phyloP scores from a whole-genome alignment of 139 green algal species.

The Edaphochlamys debaryana region DNA sequence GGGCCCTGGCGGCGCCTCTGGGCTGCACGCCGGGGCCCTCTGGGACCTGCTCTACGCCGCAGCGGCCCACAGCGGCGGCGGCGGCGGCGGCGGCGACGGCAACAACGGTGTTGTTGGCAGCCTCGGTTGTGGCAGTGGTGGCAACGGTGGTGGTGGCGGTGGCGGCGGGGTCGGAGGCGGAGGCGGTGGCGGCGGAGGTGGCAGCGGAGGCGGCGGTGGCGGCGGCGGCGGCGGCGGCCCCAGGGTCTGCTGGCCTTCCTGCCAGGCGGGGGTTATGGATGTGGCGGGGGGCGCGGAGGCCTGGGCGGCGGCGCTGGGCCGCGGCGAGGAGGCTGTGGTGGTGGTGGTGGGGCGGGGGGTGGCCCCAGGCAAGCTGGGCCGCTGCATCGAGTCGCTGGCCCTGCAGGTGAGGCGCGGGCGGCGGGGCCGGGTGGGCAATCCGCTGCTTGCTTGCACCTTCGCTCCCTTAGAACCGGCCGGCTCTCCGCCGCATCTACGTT shows the following conservation, averaged over 20 bases:
- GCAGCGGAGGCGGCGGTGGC: not conserved
- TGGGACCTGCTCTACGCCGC: not conserved
- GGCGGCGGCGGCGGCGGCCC: too few species aligned
- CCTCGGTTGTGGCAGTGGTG: too few species aligned
- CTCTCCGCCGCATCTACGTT: too few species aligned
- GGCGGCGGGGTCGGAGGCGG: too few species aligned
- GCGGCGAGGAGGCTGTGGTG: constrained; percentile 34
- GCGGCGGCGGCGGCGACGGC: too few species aligned
- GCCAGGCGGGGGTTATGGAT: not conserved
- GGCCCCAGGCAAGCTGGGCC: not conserved
- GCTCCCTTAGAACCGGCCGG: too few species aligned
- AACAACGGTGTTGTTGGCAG: too few species aligned
- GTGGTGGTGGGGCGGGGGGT: constrained; percentile 37
- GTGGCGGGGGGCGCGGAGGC: not conserved
- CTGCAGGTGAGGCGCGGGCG: not conserved
- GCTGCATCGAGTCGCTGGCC: constrained; percentile 28
- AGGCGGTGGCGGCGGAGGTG: too few species aligned
- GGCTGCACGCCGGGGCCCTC: not conserved
- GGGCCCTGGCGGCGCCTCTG: too few species aligned
- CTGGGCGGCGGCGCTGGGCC: not conserved
- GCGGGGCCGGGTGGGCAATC: too few species aligned
- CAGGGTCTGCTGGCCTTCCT: not conserved
- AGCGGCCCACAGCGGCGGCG: not conserved
- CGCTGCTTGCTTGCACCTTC: too few species aligned
- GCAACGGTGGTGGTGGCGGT: too few species aligned